Evolutionary conservation across 345 rosid genomes (phyloP).

Genomic region (Acer campestre): DNA sequence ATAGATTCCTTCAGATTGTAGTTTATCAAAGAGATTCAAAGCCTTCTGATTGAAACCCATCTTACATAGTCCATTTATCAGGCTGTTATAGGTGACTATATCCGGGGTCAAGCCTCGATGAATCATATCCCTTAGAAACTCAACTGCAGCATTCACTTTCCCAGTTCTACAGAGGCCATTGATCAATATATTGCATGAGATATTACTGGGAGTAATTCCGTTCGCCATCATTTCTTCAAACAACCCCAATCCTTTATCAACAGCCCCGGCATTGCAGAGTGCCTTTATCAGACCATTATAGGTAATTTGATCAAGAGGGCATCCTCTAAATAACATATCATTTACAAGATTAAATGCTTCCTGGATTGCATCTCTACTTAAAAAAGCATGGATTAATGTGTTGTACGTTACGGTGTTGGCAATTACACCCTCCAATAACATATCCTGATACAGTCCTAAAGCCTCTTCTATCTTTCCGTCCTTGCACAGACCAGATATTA

Average conservation of each 20-base stretch:
- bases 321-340: slow-evolving; percentile 82
- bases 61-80: slow-evolving; percentile 80
- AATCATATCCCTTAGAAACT: slow-evolving; percentile 75
- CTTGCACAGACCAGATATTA: slow-evolving; percentile 75
- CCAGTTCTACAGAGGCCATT: slow-evolving; percentile 67
- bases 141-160: slow-evolving; percentile 63
- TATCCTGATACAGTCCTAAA: slow-evolving; percentile 55
- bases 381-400: slow-evolving; percentile 59
- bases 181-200: slow-evolving; percentile 78
- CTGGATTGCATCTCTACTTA: slow-evolving; percentile 58
- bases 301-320: slow-evolving; percentile 66
- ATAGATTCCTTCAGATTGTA: slow-evolving; percentile 64
- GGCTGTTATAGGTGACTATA: slow-evolving; percentile 75
- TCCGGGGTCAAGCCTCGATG: slow-evolving; percentile 72
- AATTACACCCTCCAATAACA: slow-evolving; percentile 77
- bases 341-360: slow-evolving; percentile 77
- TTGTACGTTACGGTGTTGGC: slow-evolving; percentile 87
- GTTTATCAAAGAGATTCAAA: slow-evolving; percentile 56
- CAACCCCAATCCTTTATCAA: slow-evolving; percentile 65
- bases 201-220: slow-evolving; percentile 52
- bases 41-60: slow-evolving; percentile 61
- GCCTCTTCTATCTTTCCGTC: slow-evolving; percentile 59
- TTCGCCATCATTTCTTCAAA: slow-evolving; percentile 78
- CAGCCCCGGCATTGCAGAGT: slow-evolving; percentile 64
- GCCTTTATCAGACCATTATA: slow-evolving; percentile 76